Conservation (phyloP, 441 rosid species). For the Gossypium schwendimanii region DNA sequence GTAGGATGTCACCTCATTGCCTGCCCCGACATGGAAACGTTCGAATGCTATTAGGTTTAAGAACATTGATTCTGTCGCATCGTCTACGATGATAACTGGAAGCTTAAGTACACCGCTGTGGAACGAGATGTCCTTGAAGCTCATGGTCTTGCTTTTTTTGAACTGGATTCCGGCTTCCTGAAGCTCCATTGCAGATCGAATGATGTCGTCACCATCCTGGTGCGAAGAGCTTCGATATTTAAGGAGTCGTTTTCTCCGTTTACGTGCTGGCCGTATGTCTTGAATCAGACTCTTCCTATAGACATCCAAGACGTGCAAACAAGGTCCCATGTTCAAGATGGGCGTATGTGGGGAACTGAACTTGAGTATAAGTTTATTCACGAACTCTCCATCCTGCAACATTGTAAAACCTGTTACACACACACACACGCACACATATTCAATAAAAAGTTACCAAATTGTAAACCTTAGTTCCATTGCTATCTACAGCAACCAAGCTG, state of each 20-base stretch:
- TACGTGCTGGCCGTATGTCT: background rate
- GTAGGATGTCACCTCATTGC: slow-evolving; percentile 36
- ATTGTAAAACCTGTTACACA: background rate
- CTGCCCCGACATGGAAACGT: slow-evolving; percentile 37
- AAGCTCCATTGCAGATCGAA: slow-evolving; percentile 38
- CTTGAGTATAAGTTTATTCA: slow-evolving; percentile 28
- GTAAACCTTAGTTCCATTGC: slow-evolving; percentile 19
- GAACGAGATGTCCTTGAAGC: slow-evolving; percentile 41
- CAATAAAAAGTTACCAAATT: background rate
- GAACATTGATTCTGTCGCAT: slow-evolving; percentile 30
- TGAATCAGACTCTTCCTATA: slow-evolving; percentile 27
- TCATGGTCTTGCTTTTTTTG: slow-evolving; percentile 22
- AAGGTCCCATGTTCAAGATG: slow-evolving; percentile 13
- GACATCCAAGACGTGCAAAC: slow-evolving; percentile 38
- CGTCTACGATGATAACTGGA: slow-evolving; percentile 34
- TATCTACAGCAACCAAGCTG: slow-evolving; percentile 22
- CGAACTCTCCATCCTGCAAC: slow-evolving; percentile 27
- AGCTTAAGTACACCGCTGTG: slow-evolving; percentile 27
- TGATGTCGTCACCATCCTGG: slow-evolving; percentile 13
- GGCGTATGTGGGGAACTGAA: slow-evolving; percentile 21
- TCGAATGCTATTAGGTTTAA: slow-evolving; percentile 43
- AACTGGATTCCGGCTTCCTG: slow-evolving; percentile 34
- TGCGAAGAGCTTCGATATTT: background rate
- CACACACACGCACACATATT: background rate
- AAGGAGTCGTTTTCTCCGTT: background rate